A percentile compares a stretch with the other conserved stretches of the same genome.
Evolutionary conservation across 768 basidiomycete genomes (phyloP).

Genomic region (Phylloporus sp.): DNA sequence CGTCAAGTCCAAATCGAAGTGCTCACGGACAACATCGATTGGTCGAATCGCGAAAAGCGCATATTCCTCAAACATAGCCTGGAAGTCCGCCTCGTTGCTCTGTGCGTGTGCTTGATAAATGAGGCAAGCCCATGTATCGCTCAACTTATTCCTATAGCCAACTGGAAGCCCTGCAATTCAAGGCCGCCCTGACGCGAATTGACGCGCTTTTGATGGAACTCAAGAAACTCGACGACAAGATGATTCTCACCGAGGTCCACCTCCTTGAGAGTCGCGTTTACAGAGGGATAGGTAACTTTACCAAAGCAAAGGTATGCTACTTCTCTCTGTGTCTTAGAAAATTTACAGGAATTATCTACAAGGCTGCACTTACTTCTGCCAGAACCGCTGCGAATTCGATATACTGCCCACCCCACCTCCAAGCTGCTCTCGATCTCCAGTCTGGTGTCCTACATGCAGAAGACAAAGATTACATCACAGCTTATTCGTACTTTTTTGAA

Average conservation of each 20-base stretch:
- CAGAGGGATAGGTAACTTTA: slow-evolving; percentile 81
- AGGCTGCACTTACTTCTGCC: slow-evolving; percentile 87
- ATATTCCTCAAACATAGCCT: slow-evolving; percentile 95
- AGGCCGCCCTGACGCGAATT: slow-evolving; percentile 75
- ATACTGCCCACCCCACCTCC: slow-evolving; percentile 79
- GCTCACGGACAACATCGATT: slow-evolving; percentile 86
- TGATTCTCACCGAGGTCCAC: slow-evolving; percentile 95
- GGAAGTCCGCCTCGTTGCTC: slow-evolving; percentile 79
- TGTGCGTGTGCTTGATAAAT: slow-evolving; percentile 40
- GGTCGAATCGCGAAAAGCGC: slow-evolving; percentile 89
- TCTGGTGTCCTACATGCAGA: slow-evolving; percentile 88
- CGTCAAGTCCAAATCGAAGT: slow-evolving; percentile 76
- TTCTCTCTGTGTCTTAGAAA: neutral
- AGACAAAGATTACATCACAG: slow-evolving; percentile 97
- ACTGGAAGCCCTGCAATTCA: slow-evolving; percentile 72
- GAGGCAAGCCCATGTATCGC: neutral
- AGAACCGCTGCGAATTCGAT: slow-evolving; percentile 94
- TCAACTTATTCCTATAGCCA: slow-evolving; percentile 41
- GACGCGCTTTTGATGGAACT: slow-evolving; percentile 88
- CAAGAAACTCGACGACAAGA: slow-evolving; percentile 93
- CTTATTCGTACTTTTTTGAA: slow-evolving; percentile 96
- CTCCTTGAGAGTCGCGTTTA: slow-evolving; percentile 90
- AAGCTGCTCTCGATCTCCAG: slow-evolving; percentile 60
- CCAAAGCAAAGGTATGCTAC: slow-evolving; percentile 76
- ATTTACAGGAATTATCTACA: neutral